Conservation (phyloP, 352 stramenopile genomes). For the Phytophthora citrophthora region DNA sequence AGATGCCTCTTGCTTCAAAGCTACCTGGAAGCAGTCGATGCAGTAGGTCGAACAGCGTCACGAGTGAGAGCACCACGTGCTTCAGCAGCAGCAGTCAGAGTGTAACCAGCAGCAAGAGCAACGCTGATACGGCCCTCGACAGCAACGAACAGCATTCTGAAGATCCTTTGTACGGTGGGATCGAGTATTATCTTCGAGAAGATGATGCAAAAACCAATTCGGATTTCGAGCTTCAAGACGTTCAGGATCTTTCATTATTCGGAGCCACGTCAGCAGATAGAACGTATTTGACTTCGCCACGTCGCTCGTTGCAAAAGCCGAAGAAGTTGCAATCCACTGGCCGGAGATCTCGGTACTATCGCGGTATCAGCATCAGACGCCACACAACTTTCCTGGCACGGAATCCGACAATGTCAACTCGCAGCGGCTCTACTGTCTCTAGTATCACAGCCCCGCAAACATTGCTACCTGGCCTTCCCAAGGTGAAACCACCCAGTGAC, state of each 20-base stretch:
- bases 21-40: constrained; percentile 3
- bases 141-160: constrained; percentile 2
- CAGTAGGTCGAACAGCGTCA: constrained; percentile 17
- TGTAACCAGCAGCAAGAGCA: constrained; percentile 10
- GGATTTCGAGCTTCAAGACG: constrained; percentile 13
- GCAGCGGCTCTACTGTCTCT: constrained; percentile 1
- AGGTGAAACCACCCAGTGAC: constrained; percentile 38
- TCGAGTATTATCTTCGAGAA: constrained; percentile 29
- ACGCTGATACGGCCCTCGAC: neutral
- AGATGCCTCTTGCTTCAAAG: constrained; percentile 11
- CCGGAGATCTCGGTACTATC: constrained; percentile 26
- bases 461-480: constrained; percentile 40
- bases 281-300: neutral
- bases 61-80: constrained; percentile 24
- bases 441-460: constrained; percentile 25
- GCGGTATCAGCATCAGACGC: constrained; percentile 20
- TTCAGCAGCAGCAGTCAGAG: constrained; percentile 28
- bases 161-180: constrained; percentile 5
- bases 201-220: constrained; percentile 11
- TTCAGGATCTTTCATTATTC: constrained; percentile 3
- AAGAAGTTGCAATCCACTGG: constrained; percentile 8
- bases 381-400: constrained; percentile 28
- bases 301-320: neutral
- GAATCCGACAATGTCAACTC: constrained; percentile 22
- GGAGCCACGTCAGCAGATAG: neutral